Evolutionary conservation across 306 rosid genomes (phyloP).

Genomic region (Lagenaria siceraria): DNA sequence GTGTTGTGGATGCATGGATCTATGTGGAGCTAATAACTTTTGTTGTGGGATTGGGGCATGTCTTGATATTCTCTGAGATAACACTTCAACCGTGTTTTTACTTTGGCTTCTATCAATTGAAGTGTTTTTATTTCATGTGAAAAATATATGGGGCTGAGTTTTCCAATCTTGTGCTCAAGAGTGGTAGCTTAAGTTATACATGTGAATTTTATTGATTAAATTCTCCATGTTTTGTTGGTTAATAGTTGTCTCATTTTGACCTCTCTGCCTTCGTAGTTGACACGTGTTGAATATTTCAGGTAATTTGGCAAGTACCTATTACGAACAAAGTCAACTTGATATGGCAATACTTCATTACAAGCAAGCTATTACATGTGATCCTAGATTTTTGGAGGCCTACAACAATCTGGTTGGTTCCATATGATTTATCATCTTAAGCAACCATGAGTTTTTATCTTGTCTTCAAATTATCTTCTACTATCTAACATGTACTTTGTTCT

Average conservation of each 20-base stretch:
- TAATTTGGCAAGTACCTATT: conserved; percentile 80
- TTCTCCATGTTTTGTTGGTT: not conserved
- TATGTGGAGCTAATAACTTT: too few relatives aligned
- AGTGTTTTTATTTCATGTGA: not conserved
- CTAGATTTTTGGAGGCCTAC: conserved; percentile 95
- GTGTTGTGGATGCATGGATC: not conserved
- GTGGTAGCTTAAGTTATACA: not conserved
- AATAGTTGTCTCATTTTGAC: not conserved
- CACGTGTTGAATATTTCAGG: conserved; percentile 26
- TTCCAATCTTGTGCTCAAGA: not conserved
- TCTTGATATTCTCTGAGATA: not conserved
- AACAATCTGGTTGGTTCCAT: conserved; percentile 72
- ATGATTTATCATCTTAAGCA: not conserved
- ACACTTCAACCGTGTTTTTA: not conserved
- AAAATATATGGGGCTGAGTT: not conserved
- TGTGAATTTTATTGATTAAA: not conserved
- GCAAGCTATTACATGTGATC: conserved; percentile 83
- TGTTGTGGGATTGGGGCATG: not conserved
- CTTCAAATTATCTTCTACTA: not conserved
- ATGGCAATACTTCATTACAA: conserved; percentile 89
- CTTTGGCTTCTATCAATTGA: not conserved
- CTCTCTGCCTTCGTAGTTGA: not conserved
- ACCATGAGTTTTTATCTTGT: not conserved
- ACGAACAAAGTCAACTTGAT: conserved; percentile 91
- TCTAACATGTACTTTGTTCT: not conserved